Evolutionary conservation across 2,329 filamentous ascomycete species (phyloP).

Genomic region (Pseudocercospora musae): DNA sequence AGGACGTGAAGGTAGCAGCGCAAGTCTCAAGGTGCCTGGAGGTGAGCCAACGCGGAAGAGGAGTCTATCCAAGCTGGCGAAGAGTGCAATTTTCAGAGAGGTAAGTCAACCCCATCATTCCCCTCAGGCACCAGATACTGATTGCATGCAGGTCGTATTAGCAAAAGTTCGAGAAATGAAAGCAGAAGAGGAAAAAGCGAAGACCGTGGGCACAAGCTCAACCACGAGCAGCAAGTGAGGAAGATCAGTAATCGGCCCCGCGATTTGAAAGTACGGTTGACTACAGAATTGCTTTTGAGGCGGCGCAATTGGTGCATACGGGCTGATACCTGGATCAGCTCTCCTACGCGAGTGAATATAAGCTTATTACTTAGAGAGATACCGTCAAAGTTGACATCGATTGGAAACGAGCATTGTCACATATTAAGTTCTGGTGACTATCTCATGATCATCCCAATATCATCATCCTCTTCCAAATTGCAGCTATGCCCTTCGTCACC

Average conservation of each 20-base stretch:
- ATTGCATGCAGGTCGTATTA: constrained; percentile 54
- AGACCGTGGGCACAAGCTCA: constrained; percentile 20
- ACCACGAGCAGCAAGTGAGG: neutral
- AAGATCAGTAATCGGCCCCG: neutral
- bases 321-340: constrained; percentile 2
- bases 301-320: neutral
- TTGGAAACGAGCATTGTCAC: neutral
- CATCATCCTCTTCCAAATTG: neutral
- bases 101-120: constrained; percentile 51
- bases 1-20: constrained; percentile 10
- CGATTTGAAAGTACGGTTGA: neutral
- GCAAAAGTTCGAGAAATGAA: constrained; percentile 93
- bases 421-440: neutral
- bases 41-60: constrained; percentile 42
- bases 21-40: constrained; percentile 25
- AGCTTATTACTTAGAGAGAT: neutral
- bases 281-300: neutral
- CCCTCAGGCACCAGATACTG: neutral
- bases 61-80: constrained; percentile 57
- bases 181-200: constrained; percentile 65
- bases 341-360: neutral
- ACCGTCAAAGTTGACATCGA: neutral
- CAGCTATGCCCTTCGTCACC: neutral
- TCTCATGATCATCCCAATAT: neutral
- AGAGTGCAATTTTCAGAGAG: constrained; percentile 81